phyloP scores from a whole-genome alignment of 2,329 filamentous ascomycete genomes.

The Neopestalotiopsis sp. region DNA sequence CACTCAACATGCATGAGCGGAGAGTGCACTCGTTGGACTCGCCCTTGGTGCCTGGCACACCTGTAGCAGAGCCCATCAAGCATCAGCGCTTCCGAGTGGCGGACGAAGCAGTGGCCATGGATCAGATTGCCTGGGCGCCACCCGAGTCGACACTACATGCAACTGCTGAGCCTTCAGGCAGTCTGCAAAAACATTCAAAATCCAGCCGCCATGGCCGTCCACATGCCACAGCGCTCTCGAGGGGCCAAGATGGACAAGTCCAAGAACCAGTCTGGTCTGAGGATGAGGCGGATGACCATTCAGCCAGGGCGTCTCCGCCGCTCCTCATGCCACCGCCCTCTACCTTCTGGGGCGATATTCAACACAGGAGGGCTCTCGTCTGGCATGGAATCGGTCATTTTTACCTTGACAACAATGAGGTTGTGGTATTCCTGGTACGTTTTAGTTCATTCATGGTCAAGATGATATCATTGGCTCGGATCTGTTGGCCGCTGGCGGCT shows the following conservation, averaged over 20 bases:
- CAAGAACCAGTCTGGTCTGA: constrained; percentile 34
- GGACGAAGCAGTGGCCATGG: constrained; percentile 20
- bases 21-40: constrained; percentile 63
- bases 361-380: constrained; percentile 39
- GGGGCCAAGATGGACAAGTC: constrained; percentile 43
- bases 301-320: constrained; percentile 35
- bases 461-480: constrained; percentile 64
- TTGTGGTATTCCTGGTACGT: constrained; percentile 49
- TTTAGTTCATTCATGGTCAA: constrained; percentile 72
- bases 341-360: constrained; percentile 37
- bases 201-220: constrained; percentile 35
- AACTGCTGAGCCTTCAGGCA: constrained; percentile 30
- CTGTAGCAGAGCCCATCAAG: constrained; percentile 47
- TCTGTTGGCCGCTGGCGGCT: constrained; percentile 76
- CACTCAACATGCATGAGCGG: constrained; percentile 46
- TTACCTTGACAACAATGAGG: constrained; percentile 34
- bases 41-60: constrained; percentile 53
- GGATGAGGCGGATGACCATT: constrained; percentile 16
- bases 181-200: constrained; percentile 37
- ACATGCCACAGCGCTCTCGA: constrained; percentile 45
- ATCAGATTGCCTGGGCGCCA: constrained; percentile 25
- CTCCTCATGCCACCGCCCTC: constrained; percentile 57
- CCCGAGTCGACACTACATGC: constrained; percentile 32
- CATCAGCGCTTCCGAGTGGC: constrained; percentile 22
- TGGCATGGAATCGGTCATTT: constrained; percentile 41